Conservation (phyloP, 2,329 filamentous ascomycete genomes). For the Plenodomus biglobosus region DNA sequence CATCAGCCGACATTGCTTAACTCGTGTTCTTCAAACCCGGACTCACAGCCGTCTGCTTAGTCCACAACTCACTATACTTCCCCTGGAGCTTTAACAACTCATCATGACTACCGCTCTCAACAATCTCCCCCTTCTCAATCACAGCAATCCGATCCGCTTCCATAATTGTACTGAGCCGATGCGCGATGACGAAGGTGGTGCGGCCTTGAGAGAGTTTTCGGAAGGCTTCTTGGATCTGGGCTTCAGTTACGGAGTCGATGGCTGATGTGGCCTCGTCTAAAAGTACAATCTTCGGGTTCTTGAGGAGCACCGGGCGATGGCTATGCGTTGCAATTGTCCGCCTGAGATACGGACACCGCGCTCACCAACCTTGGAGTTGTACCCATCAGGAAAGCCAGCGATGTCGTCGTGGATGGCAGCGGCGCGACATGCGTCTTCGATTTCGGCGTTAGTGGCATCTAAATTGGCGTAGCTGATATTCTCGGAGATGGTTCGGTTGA, state of each 20-base stretch:
- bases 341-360: conserved; percentile 54
- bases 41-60: conserved; percentile 65
- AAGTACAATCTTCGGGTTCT: conserved; percentile 77
- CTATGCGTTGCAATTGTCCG: conserved; percentile 64
- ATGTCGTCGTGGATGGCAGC: conserved; percentile 66
- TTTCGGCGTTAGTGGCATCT: conserved; percentile 58
- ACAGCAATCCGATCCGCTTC: conserved; percentile 85
- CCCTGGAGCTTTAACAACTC: conserved; percentile 71
- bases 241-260: conserved; percentile 73
- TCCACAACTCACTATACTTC: conserved; percentile 83
- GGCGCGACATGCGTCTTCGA: conserved; percentile 58
- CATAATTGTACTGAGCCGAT: too few relatives aligned
- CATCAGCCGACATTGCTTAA: too few relatives aligned
- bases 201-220: conserved; percentile 60
- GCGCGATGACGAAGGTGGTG: conserved; percentile 68
- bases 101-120: conserved; percentile 76
- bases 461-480: conserved; percentile 63
- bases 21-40: conserved; percentile 7
- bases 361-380: conserved; percentile 32
- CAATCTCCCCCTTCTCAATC: conserved; percentile 72
- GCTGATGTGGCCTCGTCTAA: conserved; percentile 87
- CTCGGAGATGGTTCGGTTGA: conserved; percentile 63
- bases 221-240: conserved; percentile 66
- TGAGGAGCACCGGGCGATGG: conserved; percentile 75
- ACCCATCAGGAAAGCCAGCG: conserved; percentile 51